Evolutionary conservation across 257 asterid species (phyloP).

Genomic region (Solanum clarkiae): DNA sequence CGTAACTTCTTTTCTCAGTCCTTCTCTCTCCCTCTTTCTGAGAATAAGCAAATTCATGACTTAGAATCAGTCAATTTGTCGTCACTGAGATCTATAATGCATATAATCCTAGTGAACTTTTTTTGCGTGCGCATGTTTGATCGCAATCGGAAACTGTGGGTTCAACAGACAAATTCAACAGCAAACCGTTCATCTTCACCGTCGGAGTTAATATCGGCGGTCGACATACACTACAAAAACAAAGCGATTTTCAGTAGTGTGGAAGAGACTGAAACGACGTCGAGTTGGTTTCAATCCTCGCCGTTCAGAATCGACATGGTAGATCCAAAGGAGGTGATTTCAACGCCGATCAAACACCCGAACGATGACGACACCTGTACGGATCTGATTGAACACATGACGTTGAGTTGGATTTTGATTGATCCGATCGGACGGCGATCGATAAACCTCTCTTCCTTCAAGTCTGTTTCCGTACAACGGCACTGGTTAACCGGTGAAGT

Average conservation of each 20-base stretch:
- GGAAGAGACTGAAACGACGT: constrained; percentile 47
- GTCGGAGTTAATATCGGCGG: constrained; percentile 54
- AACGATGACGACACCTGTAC: constrained; percentile 28
- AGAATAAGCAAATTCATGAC: background rate
- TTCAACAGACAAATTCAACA: background rate
- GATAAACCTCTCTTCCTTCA: constrained; percentile 58
- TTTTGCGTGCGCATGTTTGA: background rate
- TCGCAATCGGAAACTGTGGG: background rate
- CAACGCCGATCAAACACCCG: constrained; percentile 36
- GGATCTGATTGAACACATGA: constrained; percentile 21
- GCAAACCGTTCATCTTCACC: constrained; percentile 13
- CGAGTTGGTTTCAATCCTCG: constrained; percentile 77
- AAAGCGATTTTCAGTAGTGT: constrained; percentile 27
- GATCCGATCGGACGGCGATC: constrained; percentile 38
- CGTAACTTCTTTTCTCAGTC: constrained; percentile 59
- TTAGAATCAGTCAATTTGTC: background rate
- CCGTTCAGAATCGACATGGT: constrained; percentile 74
- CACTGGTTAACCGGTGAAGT: constrained; percentile 89
- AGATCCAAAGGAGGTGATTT: constrained; percentile 62
- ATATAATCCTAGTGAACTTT: background rate
- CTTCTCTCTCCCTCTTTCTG: constrained; percentile 18
- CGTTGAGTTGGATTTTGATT: constrained; percentile 66
- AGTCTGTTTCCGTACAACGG: constrained; percentile 51
- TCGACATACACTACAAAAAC: constrained; percentile 42
- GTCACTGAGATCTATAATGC: background rate